Evolutionary conservation across 208 protist species (phyloP).

Genomic region (Leishmania major): DNA sequence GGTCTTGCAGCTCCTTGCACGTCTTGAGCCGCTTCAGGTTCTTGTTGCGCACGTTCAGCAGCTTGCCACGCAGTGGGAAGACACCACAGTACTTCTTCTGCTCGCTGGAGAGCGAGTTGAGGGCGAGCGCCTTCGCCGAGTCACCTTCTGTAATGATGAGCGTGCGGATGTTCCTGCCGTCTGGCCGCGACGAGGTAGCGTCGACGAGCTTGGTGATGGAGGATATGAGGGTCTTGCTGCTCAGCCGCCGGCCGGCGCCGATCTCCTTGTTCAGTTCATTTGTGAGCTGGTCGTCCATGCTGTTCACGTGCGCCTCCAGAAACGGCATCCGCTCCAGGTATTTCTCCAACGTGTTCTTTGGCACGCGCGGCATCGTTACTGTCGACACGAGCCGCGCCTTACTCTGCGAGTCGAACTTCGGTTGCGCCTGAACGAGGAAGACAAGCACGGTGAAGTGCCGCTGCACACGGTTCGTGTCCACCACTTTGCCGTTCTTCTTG

Average conservation of each 20-base stretch:
- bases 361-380: conserved; percentile 75
- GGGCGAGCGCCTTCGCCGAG: conserved; percentile 97
- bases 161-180: conserved; percentile 91
- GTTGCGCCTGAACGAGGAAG: conserved; percentile 98
- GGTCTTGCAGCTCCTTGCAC: conserved; percentile 93
- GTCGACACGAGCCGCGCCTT: conserved; percentile 98
- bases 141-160: conserved; percentile 99
- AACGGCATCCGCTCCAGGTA: conserved; percentile 86
- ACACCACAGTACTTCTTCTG: conserved; percentile 97
- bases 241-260: conserved; percentile 65
- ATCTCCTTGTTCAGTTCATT: conserved; percentile 87
- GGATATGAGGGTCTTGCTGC: conserved; percentile 76
- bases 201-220: conserved; percentile 98
- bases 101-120: conserved; percentile 96
- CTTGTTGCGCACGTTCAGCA: conserved; percentile 98
- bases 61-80: conserved; percentile 98
- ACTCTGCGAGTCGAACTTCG: conserved; percentile 99
- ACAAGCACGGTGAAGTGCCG: conserved; percentile 98
- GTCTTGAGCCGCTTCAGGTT: conserved; percentile 90
- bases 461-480: conserved; percentile 96
- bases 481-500: conserved; percentile 85
- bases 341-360: conserved; percentile 89
- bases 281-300: conserved; percentile 64
- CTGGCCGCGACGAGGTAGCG: conserved; percentile 78
- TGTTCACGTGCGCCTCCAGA: conserved; percentile 78